Conservation (phyloP, 805 yeast species). For the Jamesozyma rosinii region DNA sequence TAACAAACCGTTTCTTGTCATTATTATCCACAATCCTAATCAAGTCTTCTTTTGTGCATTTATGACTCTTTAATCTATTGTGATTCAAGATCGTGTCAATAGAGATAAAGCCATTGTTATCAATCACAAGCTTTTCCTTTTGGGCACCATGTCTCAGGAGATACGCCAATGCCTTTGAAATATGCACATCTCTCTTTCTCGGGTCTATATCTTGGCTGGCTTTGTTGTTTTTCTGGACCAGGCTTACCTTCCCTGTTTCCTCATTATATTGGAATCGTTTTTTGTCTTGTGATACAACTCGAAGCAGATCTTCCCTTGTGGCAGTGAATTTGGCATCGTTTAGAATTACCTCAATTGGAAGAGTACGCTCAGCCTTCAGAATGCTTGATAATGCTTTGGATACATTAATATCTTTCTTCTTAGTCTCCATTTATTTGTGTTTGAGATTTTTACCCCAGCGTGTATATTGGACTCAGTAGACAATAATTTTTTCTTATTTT, state of each 20-base stretch:
- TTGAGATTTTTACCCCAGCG: too few relatives aligned
- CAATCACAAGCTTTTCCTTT: slow-evolving; percentile 56
- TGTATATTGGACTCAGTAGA: too few relatives aligned
- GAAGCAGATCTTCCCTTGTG: background rate
- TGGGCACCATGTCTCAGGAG: slow-evolving; percentile 80
- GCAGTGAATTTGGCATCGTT: background rate
- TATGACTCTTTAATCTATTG: slow-evolving; percentile 47
- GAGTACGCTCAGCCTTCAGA: background rate
- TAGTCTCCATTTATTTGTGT: background rate
- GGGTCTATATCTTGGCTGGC: background rate
- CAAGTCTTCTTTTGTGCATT: slow-evolving; percentile 50
- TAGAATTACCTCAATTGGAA: background rate
- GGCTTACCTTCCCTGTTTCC: background rate
- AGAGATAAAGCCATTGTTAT: slow-evolving; percentile 55
- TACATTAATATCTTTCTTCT: background rate
- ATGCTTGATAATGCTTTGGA: background rate
- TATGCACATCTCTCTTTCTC: slow-evolving; percentile 37
- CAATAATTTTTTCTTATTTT: background rate
- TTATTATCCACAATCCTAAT: slow-evolving; percentile 51
- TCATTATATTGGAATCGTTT: background rate
- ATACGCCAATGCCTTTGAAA: slow-evolving; percentile 69
- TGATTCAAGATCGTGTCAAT: slow-evolving; percentile 46
- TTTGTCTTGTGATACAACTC: background rate
- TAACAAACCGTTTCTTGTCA: slow-evolving; percentile 60
- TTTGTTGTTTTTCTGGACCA: background rate